Conservation (phyloP, 352 stramenopile species). For the Globisporangium orthogonon region DNA sequence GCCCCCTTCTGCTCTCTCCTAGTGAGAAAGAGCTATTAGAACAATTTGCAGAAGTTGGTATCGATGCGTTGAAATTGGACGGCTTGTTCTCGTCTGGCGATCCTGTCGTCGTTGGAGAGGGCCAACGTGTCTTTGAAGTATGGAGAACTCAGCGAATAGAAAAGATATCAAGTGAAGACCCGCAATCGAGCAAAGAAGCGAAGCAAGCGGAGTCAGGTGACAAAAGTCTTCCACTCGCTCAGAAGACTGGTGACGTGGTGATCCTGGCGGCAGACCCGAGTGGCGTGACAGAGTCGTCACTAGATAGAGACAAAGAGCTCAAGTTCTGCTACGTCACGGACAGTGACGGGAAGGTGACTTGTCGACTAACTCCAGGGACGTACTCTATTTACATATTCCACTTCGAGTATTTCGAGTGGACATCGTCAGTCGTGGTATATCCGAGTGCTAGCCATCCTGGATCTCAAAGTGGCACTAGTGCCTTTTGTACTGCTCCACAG, state of each 20-base stretch:
- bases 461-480: constrained; percentile 21
- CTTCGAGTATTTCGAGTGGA: constrained; percentile 71
- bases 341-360: constrained; percentile 24
- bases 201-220: not conserved
- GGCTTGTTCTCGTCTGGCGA: not conserved
- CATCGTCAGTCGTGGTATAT: constrained; percentile 47
- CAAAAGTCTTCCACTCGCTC: not conserved
- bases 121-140: constrained; percentile 13
- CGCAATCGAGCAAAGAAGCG: not conserved
- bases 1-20: constrained; percentile 25
- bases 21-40: constrained; percentile 50
- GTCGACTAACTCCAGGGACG: constrained; percentile 38
- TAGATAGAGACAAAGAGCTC: constrained; percentile 3
- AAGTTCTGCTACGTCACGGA: constrained; percentile 33
- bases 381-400: constrained; percentile 73
- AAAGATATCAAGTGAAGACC: not conserved
- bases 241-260: not conserved
- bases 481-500: constrained; percentile 24
- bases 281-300: constrained; percentile 4
- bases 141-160: constrained; percentile 12
- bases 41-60: constrained; percentile 24
- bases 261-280: not conserved
- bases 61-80: constrained; percentile 19
- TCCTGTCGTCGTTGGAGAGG: not conserved
- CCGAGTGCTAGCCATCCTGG: constrained; percentile 37